Evolutionary conservation across 2,329 filamentous ascomycete genomes (phyloP), one percentile per base, ranked within the genome.

Genomic region (Coleophoma cylindrospora): DNA sequence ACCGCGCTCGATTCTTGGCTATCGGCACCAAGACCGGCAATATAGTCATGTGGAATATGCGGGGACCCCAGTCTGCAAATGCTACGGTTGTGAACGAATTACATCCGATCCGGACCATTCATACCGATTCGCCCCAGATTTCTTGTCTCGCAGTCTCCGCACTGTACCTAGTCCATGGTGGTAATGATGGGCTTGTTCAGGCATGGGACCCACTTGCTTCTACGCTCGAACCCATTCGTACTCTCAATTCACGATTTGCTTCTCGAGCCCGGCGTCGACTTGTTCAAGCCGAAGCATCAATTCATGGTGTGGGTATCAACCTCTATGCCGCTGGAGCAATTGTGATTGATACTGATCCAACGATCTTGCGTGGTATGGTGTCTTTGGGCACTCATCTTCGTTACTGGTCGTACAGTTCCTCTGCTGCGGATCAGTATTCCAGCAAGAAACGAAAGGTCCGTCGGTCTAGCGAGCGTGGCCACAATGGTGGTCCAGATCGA

Each of bases 131-230:
- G 0, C 91, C 92, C 0, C 81, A 90, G 63, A 84, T 97, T 15
- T 89, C 91, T 0, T 89, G 84, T 53, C 69, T 99, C 14, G 94
- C 87, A 6, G 67, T 96, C 43, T 90, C 91, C 1, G 87, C 90
- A 2, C 74, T 99, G 14, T 95, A 95, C 64, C 71, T 99, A 14
- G 87, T 97, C 7, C 89, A 96, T 65, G 94, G 94, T 45, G 94
- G 94, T 22, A 96, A 88, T 58, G 94, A 99, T 68, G 92, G 94
- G 1, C 79, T 97, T 3, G 92, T 96, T 4, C 94, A 97, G 67
- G 89, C 91, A 6, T 99, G 94, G 94, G 94, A 99, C 70, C 89
- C 88, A n/a, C 74, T 99, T 43, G 89, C 86, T 1, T 97, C 92
- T 2, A 87, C 79, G 0, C 69, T 77, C 15, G 83, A 86, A 17